Percentiles rank a stretch among this genome's conserved stretches.
These are phyloP conservation scores for Candida corydali DNA, from an alignment of 805 yeast species.

Conservation along the genomic window DNA sequence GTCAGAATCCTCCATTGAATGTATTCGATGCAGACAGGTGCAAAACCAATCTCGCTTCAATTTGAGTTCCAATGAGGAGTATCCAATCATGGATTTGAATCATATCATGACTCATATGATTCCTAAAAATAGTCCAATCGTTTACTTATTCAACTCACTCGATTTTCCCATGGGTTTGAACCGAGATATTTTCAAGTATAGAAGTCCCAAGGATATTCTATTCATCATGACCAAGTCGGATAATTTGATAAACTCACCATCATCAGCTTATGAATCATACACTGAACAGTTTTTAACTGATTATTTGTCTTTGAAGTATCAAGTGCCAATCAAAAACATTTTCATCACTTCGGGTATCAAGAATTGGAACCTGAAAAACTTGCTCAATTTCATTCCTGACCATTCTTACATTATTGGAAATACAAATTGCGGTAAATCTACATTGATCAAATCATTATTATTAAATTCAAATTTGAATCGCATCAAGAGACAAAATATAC, in stretches of 20 bases:
- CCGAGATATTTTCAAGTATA: constrained; percentile 26
- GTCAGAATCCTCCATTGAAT: constrained; percentile 21
- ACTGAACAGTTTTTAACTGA: constrained; percentile 29
- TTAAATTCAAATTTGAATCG: constrained; percentile 12
- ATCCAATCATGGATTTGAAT: constrained; percentile 19
- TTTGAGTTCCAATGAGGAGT: constrained; percentile 29
- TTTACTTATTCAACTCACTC: constrained; percentile 59
- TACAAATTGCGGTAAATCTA: constrained; percentile 69
- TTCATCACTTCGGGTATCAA: constrained; percentile 46
- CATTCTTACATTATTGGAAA: constrained; percentile 56
- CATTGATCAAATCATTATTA: constrained; percentile 48
- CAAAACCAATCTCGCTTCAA: constrained; percentile 38
- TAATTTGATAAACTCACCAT: constrained; percentile 33
- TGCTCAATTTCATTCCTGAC: constrained; percentile 35
- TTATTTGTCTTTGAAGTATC: constrained; percentile 26
- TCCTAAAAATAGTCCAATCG: constrained; percentile 44
- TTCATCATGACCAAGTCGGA: constrained; percentile 45
- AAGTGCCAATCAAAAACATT: constrained; percentile 38
- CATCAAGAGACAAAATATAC: constrained; percentile 6
- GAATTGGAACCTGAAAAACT: constrained; percentile 44
- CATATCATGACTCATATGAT: constrained; percentile 19
- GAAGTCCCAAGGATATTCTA: constrained; percentile 31
- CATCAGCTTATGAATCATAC: constrained; percentile 18
- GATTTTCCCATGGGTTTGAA: constrained; percentile 70
- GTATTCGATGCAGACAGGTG: constrained; percentile 57